These are phyloP conservation scores for Candida ascalaphidarum DNA, from an alignment of 805 yeast species.

Conservation along the genomic window DNA sequence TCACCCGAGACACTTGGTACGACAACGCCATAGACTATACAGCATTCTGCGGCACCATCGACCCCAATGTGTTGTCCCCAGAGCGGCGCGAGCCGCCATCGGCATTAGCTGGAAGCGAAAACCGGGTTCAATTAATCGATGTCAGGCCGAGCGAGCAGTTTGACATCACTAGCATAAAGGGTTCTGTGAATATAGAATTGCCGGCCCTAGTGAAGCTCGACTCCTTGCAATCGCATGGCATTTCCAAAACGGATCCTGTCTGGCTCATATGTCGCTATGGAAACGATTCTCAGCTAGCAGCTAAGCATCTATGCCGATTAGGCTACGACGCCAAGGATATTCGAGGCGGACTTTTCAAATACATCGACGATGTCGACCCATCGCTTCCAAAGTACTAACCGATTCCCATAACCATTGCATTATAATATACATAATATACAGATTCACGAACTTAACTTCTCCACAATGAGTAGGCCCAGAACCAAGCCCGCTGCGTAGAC, in stretches of 20 bases:
- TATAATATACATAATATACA: slow-evolving; percentile 2
- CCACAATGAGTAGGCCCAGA: slow-evolving; percentile 42
- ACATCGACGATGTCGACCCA: slow-evolving; percentile 56
- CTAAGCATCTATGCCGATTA: slow-evolving; percentile 44
- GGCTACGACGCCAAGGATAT: slow-evolving; percentile 53
- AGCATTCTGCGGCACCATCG: slow-evolving; percentile 64
- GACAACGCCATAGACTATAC: slow-evolving; percentile 50
- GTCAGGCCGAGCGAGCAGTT: slow-evolving; percentile 79
- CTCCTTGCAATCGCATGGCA: slow-evolving; percentile 11
- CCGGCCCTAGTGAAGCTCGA: slow-evolving; percentile 27
- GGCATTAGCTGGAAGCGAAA: too few species aligned
- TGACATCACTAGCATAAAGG: slow-evolving; percentile 51
- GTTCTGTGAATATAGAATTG: slow-evolving; percentile 56
- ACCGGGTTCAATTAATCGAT: too few species aligned
- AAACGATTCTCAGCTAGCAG: slow-evolving; percentile 82
- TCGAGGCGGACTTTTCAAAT: slow-evolving; percentile 66
- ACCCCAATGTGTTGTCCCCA: slow-evolving; percentile 41
- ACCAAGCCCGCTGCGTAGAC: slow-evolving; percentile 46
- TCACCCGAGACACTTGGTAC: slow-evolving; percentile 40
- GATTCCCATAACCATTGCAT: slow-evolving; percentile 5
- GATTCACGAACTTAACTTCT: slow-evolving; percentile 28
- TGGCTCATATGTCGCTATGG: slow-evolving; percentile 80
- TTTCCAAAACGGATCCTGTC: slow-evolving; percentile 19
- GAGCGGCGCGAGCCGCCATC: too few species aligned
- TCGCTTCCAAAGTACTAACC: slow-evolving; percentile 53